phyloP scores from a whole-genome alignment of 768 basidiomycete species.

The Dictyophora rubrovolvata region DNA sequence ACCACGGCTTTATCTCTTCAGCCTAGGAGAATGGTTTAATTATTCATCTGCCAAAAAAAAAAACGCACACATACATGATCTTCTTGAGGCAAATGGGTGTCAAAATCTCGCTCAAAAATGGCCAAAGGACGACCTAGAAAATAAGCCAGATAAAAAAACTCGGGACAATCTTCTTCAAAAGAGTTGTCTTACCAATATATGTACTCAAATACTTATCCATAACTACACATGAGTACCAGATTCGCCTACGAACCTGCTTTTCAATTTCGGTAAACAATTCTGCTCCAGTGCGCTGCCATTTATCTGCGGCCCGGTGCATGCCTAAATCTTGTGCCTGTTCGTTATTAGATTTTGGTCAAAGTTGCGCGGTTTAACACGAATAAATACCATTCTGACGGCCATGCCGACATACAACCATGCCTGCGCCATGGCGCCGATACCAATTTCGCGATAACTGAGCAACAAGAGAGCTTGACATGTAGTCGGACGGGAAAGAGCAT shows the following conservation, averaged over 20 bases:
- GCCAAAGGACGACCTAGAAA: slow-evolving; percentile 32
- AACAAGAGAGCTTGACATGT: slow-evolving; percentile 25
- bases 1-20: slow-evolving; percentile 49
- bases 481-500: slow-evolving; percentile 18
- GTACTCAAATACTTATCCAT: slow-evolving; percentile 12
- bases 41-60: slow-evolving; percentile 2
- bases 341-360: background rate
- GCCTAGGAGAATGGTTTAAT: slow-evolving; percentile 28
- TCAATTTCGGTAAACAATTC: slow-evolving; percentile 7
- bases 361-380: background rate
- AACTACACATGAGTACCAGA: slow-evolving; percentile 10
- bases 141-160: background rate
- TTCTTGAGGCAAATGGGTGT: slow-evolving; percentile 50
- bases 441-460: slow-evolving; percentile 24
- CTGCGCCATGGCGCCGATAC: slow-evolving; percentile 22
- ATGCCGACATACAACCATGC: slow-evolving; percentile 22
- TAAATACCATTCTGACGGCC: slow-evolving; percentile 9
- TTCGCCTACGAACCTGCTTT: slow-evolving; percentile 10
- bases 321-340: slow-evolving; percentile 19
- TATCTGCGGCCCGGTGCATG: slow-evolving; percentile 17
- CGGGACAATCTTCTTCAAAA: background rate
- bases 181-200: slow-evolving; percentile 9
- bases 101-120: slow-evolving; percentile 61
- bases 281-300: slow-evolving; percentile 12
- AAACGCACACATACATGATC: slow-evolving; percentile 34